Evolutionary conservation across 208 protist genomes (phyloP).

Genomic region (Wallacemonas sp.): DNA sequence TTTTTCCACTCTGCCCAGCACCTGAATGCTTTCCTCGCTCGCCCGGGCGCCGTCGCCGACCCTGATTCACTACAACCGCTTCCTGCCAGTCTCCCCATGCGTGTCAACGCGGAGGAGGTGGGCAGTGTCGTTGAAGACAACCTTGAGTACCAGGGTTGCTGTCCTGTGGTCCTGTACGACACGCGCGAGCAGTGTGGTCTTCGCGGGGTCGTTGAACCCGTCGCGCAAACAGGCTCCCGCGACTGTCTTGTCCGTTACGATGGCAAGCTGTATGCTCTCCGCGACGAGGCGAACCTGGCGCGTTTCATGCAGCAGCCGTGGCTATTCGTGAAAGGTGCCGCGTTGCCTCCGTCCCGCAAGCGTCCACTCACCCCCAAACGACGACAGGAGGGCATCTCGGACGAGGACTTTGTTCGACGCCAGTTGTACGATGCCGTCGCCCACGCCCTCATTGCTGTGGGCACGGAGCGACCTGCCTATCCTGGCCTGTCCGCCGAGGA

Average conservation of each 20-base stretch:
- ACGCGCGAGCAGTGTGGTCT: conserved; percentile 77
- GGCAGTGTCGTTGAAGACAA: not conserved
- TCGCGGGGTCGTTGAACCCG: conserved; percentile 70
- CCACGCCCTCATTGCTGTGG: conserved; percentile 74
- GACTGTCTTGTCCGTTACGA: conserved; percentile 75
- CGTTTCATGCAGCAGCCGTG: conserved; percentile 84
- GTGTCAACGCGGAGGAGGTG: conserved; percentile 3
- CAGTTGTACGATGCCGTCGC: conserved; percentile 85
- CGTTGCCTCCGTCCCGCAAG: conserved; percentile 63
- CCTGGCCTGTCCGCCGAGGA: conserved; percentile 78
- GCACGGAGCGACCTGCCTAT: conserved; percentile 68
- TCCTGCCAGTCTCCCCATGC: conserved; percentile 39
- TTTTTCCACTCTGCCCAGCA: conserved; percentile 65
- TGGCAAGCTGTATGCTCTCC: conserved; percentile 68
- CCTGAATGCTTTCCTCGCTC: conserved; percentile 56
- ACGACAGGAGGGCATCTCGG: conserved; percentile 25
- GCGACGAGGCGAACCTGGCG: conserved; percentile 40
- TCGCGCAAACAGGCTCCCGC: conserved; percentile 57
- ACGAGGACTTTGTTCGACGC: conserved; percentile 82
- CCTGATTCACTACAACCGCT: conserved; percentile 41
- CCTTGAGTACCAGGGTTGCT: conserved; percentile 82
- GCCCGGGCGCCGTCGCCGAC: conserved; percentile 57
- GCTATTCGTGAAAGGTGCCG: conserved; percentile 71
- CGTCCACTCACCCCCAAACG: conserved; percentile 47
- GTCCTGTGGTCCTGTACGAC: conserved; percentile 89